Conservation (phyloP, 305 asterid genomes). For the Withania somnifera region DNA sequence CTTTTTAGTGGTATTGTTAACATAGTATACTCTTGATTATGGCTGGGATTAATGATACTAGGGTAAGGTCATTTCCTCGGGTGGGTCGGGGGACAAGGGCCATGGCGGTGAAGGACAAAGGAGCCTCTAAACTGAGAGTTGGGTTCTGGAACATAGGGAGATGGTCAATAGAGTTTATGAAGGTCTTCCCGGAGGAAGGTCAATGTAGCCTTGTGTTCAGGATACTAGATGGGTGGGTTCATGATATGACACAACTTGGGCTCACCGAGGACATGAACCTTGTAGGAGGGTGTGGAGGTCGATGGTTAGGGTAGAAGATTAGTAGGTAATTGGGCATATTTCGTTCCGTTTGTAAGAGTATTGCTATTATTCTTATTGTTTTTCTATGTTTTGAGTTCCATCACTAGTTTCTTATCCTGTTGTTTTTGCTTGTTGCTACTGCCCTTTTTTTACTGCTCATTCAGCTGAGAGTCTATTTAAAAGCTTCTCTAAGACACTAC, state of each 20-base stretch:
- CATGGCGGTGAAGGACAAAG: too few relatives aligned
- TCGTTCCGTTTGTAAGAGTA: not conserved
- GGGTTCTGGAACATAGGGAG: too few relatives aligned
- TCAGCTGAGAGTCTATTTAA: not conserved
- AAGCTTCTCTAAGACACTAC: not conserved
- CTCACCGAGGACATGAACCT: not conserved
- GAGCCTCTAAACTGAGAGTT: too few relatives aligned
- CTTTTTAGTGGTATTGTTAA: too few relatives aligned
- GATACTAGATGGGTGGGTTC: too few relatives aligned
- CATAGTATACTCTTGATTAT: too few relatives aligned
- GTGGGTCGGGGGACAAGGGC: too few relatives aligned
- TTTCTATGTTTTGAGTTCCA: not conserved
- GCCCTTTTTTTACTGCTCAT: not conserved
- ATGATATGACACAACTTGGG: not conserved
- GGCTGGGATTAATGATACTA: too few relatives aligned
- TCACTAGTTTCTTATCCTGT: not conserved
- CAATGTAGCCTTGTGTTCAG: too few relatives aligned
- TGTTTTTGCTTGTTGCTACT: not conserved
- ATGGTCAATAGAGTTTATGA: too few relatives aligned
- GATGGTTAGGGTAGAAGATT: not conserved
- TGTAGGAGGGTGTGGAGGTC: not conserved
- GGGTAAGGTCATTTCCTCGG: too few relatives aligned
- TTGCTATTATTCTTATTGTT: not conserved
- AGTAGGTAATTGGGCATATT: not conserved
- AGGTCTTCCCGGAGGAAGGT: too few relatives aligned